Evolutionary conservation across 2,329 filamentous ascomycete species (phyloP).

Genomic region (Ambrosiella beaveri): DNA sequence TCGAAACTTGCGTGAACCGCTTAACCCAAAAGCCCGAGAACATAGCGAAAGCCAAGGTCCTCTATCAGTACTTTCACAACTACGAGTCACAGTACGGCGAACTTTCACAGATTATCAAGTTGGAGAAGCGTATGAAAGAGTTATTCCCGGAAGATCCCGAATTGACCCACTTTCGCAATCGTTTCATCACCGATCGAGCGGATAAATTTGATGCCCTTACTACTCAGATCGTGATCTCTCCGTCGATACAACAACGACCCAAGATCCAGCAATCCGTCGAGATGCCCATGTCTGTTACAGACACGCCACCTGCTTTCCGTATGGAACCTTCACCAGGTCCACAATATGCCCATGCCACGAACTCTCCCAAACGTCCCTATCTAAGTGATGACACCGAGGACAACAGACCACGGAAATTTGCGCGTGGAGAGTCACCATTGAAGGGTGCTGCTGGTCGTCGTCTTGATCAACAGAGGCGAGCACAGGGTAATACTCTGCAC

Average conservation of each 20-base stretch:
- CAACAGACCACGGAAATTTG: constrained; percentile 67
- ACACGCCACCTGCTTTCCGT: constrained; percentile 26
- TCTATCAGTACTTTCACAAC: constrained; percentile 85
- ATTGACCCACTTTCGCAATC: constrained; percentile 55
- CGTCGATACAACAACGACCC: constrained; percentile 56
- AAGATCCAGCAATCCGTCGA: constrained; percentile 41
- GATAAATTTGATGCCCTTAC: constrained; percentile 63
- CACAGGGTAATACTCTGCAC: constrained; percentile 51
- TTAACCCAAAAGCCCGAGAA: constrained; percentile 62
- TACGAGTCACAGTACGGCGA: constrained; percentile 93
- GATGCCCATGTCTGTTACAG: constrained; percentile 27
- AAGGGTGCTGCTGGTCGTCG: constrained; percentile 80
- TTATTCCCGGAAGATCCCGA: constrained; percentile 80
- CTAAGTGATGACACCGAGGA: constrained; percentile 54
- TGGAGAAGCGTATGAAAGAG: constrained; percentile 84
- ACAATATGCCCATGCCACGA: constrained; percentile 29
- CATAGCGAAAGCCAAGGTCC: constrained; percentile 57
- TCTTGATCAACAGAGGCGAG: constrained; percentile 58
- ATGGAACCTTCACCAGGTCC: constrained; percentile 21
- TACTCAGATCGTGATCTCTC: constrained; percentile 70
- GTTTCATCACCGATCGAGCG: constrained; percentile 43
- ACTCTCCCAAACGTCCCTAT: constrained; percentile 45
- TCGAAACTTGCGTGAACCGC: constrained; percentile 80
- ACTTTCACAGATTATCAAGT: constrained; percentile 70
- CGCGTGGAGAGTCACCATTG: constrained; percentile 77